Evolutionary conservation across 129 eudicot genomes (phyloP).

Genomic region (Lactuca saligna): DNA sequence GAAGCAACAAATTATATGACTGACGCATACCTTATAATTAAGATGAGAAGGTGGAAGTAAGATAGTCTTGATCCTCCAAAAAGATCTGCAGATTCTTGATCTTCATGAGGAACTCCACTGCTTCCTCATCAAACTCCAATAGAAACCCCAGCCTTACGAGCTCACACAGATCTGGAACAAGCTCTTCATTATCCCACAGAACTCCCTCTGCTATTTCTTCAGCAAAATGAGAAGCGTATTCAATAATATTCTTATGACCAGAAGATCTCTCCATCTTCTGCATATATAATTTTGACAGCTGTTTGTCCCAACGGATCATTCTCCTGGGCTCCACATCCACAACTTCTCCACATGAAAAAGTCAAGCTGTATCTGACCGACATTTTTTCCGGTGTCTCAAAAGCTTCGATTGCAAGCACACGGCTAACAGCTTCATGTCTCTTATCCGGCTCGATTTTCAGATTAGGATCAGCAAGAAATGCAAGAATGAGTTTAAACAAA

Average conservation of each 20-base stretch:
- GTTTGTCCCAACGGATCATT: constrained; percentile 59
- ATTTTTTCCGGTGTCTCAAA: constrained; percentile 27
- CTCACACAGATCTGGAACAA: constrained; percentile 7
- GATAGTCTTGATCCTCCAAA: constrained; percentile 47
- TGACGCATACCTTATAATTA: constrained; percentile 26
- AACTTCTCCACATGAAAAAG: constrained; percentile 32
- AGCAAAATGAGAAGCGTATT: constrained; percentile 39
- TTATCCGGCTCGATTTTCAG: constrained; percentile 30
- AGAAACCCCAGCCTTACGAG: constrained; percentile 47
- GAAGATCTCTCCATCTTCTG: constrained; percentile 36
- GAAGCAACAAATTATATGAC: not conserved
- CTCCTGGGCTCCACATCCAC: constrained; percentile 25
- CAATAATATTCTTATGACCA: constrained; percentile 32
- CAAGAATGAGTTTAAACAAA: constrained; percentile 44
- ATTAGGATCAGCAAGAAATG: constrained; percentile 39
- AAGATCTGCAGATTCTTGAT: constrained; percentile 45
- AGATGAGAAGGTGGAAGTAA: constrained; percentile 37
- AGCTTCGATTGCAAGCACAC: constrained; percentile 29
- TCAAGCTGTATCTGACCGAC: constrained; percentile 24
- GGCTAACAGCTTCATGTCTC: constrained; percentile 39
- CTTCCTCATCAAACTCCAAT: constrained; percentile 56
- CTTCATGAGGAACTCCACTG: constrained; percentile 45
- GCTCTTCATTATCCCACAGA: constrained; percentile 50
- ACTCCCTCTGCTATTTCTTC: constrained; percentile 47
- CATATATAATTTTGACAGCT: constrained; percentile 22